phyloP scores from a whole-genome alignment of 805 yeast species.

The Komagataella ulmi region DNA sequence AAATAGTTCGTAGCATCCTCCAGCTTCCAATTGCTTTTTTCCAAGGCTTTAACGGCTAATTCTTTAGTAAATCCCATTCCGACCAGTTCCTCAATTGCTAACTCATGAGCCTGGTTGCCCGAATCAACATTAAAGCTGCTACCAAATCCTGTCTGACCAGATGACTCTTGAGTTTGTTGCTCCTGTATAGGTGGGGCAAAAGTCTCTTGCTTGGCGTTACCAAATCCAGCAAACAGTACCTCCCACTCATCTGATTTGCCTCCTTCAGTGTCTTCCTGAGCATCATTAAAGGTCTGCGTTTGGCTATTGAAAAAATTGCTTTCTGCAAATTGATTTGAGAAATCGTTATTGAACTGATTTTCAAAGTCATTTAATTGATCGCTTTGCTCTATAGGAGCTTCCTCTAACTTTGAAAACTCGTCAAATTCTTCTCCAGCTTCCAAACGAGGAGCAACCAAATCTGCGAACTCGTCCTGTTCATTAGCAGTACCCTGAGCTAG shows the following conservation, averaged over 20 bases:
- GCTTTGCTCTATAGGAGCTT: slow-evolving; percentile 17
- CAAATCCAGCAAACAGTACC: slow-evolving; percentile 81
- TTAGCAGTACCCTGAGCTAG: neutral
- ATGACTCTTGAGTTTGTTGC: slow-evolving; percentile 8
- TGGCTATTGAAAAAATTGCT: slow-evolving; percentile 9
- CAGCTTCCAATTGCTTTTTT: slow-evolving; percentile 57
- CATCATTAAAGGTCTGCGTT: neutral
- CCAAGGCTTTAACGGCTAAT: slow-evolving; percentile 57
- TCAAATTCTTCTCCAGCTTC: slow-evolving; percentile 14
- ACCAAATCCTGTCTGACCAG: neutral
- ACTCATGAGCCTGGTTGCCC: slow-evolving; percentile 15
- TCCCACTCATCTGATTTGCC: slow-evolving; percentile 76
- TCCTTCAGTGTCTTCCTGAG: slow-evolving; percentile 16
- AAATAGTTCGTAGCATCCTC: slow-evolving; percentile 81
- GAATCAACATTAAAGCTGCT: neutral
- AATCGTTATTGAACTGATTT: slow-evolving; percentile 1
- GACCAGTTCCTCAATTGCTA: slow-evolving; percentile 63
- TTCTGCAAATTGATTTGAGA: slow-evolving; percentile 14
- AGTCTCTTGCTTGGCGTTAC: slow-evolving; percentile 25
- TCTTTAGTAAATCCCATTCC: slow-evolving; percentile 80
- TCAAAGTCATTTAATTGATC: slow-evolving; percentile 19
- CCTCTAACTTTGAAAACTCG: slow-evolving; percentile 19
- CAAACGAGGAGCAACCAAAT: neutral
- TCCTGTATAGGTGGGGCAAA: slow-evolving; percentile 4
- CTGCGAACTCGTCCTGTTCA: slow-evolving; percentile 1